phyloP scores from a whole-genome alignment of 2,329 filamentous ascomycete species.

The Sporothrix brasiliensis region DNA sequence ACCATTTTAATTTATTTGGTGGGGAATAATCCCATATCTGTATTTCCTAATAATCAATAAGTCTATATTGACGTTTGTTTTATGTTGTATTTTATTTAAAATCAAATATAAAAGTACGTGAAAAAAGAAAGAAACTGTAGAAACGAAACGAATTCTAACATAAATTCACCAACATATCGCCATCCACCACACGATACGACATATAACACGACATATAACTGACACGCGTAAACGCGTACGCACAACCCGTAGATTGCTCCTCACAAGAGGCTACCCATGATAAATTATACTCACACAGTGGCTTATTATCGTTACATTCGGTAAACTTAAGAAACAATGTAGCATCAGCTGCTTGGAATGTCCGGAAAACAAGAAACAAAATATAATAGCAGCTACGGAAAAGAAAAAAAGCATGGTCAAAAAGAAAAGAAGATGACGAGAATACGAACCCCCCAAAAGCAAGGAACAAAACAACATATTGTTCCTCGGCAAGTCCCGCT shows the following conservation, averaged over 20 bases:
- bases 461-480: background rate
- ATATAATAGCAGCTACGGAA: background rate
- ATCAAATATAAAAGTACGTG: too few relatives aligned
- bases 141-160: too few relatives aligned
- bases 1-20: too few relatives aligned
- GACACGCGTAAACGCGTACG: background rate
- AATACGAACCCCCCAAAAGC: background rate
- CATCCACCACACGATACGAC: background rate
- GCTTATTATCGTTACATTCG: slow-evolving; percentile 10
- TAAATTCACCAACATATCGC: too few relatives aligned
- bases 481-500: background rate
- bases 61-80: too few relatives aligned
- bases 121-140: too few relatives aligned
- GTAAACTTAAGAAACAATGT: background rate
- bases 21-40: too few relatives aligned
- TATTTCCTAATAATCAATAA: too few relatives aligned
- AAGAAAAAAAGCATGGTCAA: background rate
- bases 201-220: background rate
- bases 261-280: background rate
- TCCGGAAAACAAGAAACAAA: slow-evolving; percentile 3
- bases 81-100: too few relatives aligned
- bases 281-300: background rate
- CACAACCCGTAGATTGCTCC: background rate
- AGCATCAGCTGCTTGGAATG: slow-evolving; percentile 1
- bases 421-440: background rate